phyloP scores from a whole-genome alignment of 108 stramenopile genomes.

The Fragilariopsis cylindrus region DNA sequence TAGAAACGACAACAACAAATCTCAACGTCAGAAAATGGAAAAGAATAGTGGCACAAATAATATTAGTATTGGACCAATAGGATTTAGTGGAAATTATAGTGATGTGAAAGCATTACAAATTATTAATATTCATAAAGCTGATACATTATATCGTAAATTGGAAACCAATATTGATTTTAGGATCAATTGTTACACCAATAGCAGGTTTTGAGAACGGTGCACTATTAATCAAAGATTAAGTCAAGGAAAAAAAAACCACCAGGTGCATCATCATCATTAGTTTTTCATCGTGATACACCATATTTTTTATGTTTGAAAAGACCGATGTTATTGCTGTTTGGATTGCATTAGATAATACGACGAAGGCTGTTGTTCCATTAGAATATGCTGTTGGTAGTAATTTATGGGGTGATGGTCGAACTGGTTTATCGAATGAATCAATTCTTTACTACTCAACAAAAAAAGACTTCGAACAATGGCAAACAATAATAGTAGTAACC shows the following conservation, averaged over 20 bases:
- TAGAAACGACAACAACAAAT: constrained; percentile 15
- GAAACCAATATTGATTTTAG: constrained; percentile 52
- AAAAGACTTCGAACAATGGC: background rate
- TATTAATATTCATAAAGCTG: constrained; percentile 82
- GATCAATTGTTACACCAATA: constrained; percentile 55
- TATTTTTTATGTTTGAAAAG: constrained; percentile 84
- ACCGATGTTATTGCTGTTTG: constrained; percentile 80
- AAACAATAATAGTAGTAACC: too few species aligned
- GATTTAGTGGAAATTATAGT: constrained; percentile 47
- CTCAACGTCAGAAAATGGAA: constrained; percentile 12
- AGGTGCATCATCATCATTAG: constrained; percentile 54
- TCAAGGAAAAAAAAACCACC: constrained; percentile 61
- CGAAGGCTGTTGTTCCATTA: constrained; percentile 72
- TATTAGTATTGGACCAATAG: constrained; percentile 29
- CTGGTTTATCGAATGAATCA: constrained; percentile 51
- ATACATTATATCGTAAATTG: constrained; percentile 61
- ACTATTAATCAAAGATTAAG: constrained; percentile 82
- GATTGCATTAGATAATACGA: constrained; percentile 85
- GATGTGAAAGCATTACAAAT: constrained; percentile 75
- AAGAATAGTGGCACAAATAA: background rate
- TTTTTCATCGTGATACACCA: constrained; percentile 84
- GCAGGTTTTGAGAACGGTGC: constrained; percentile 71
- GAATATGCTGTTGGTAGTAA: constrained; percentile 79
- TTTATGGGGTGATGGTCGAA: constrained; percentile 64
- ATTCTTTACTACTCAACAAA: constrained; percentile 58